phyloP scores from a whole-genome alignment of 257 asterid genomes.

The Solanum commersonii region DNA sequence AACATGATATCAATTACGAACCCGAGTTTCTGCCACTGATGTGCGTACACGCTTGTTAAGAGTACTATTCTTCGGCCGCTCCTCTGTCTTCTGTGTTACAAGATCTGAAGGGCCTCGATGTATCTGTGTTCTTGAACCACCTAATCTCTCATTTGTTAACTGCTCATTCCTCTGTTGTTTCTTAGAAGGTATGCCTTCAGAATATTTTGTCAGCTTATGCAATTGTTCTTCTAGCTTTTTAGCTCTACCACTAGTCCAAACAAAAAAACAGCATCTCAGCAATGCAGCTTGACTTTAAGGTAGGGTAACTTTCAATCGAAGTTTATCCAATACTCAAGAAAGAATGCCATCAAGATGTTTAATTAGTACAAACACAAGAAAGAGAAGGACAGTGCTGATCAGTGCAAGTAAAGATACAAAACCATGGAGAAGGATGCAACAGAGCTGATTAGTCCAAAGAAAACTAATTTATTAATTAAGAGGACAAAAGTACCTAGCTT shows the following conservation, averaged over 20 bases:
- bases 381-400: neutral
- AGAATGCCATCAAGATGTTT: neutral
- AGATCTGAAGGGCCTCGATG: slow-evolving; percentile 57
- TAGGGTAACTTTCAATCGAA: neutral
- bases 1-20: slow-evolving; percentile 28
- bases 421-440: neutral
- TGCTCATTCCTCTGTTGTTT: slow-evolving; percentile 73
- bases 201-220: slow-evolving; percentile 49
- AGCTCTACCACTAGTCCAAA: slow-evolving; percentile 64
- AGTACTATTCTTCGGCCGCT: slow-evolving; percentile 66
- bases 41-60: slow-evolving; percentile 85
- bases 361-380: neutral
- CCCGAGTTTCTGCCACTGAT: slow-evolving; percentile 85
- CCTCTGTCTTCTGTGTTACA: slow-evolving; percentile 58
- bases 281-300: neutral
- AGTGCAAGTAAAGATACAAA: neutral
- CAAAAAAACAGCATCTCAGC: slow-evolving; percentile 10
- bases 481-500: slow-evolving; percentile 59
- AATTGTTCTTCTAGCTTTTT: slow-evolving; percentile 64
- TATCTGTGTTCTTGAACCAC: slow-evolving; percentile 56
- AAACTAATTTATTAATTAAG: neutral
- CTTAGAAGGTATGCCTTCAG: slow-evolving; percentile 47
- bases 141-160: slow-evolving; percentile 60
- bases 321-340: neutral
- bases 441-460: neutral